These are phyloP conservation scores for Pseudogymnoascus sp. DNA, from an alignment of 2,329 filamentous ascomycete genomes.

Conservation along the genomic window DNA sequence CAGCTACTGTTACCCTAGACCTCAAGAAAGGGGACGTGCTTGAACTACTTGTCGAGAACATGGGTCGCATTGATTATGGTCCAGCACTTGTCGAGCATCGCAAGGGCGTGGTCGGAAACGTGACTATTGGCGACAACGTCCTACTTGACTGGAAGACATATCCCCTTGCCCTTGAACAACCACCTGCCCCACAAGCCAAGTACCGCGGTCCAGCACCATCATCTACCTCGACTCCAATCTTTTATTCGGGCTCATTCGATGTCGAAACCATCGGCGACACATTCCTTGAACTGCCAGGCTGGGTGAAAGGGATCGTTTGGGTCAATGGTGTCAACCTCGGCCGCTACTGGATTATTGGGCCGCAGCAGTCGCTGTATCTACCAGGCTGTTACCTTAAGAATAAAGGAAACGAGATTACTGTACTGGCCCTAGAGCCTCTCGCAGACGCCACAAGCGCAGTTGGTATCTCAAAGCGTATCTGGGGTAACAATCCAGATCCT, in stretches of 20 bases:
- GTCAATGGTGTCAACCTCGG: slow-evolving; percentile 39
- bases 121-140: slow-evolving; percentile 30
- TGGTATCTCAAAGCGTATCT: slow-evolving; percentile 21
- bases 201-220: neutral
- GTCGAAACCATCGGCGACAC: slow-evolving; percentile 26
- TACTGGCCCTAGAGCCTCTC: slow-evolving; percentile 38
- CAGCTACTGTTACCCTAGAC: slow-evolving; percentile 30
- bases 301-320: slow-evolving; percentile 38
- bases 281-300: slow-evolving; percentile 33
- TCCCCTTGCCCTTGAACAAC: slow-evolving; percentile 29
- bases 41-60: slow-evolving; percentile 40
- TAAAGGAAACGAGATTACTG: slow-evolving; percentile 32
- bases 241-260: slow-evolving; percentile 28
- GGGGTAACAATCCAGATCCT: slow-evolving; percentile 28
- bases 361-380: slow-evolving; percentile 40
- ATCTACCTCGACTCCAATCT: slow-evolving; percentile 14
- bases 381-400: slow-evolving; percentile 33
- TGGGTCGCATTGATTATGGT: slow-evolving; percentile 41
- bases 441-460: slow-evolving; percentile 13
- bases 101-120: slow-evolving; percentile 39
- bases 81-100: slow-evolving; percentile 35
- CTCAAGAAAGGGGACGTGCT: slow-evolving; percentile 34
- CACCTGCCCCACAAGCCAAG: slow-evolving; percentile 13
- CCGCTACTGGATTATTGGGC: slow-evolving; percentile 39
- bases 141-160: slow-evolving; percentile 35